Evolutionary conservation across 768 basidiomycete species (phyloP).

Genomic region (Lepiota brunneoincarnata): DNA sequence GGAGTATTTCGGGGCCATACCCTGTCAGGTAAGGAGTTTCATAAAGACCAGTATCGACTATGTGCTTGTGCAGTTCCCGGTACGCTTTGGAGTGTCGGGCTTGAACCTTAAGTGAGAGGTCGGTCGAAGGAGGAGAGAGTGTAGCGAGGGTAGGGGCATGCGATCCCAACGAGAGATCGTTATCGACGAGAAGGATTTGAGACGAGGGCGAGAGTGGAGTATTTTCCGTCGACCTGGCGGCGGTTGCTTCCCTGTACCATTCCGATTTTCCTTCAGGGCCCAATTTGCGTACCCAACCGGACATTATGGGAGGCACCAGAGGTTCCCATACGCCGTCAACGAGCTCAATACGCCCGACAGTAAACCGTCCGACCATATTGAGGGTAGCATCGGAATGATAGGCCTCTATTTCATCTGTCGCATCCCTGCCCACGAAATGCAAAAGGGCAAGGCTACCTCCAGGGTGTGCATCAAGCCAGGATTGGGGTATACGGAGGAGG

Average conservation of each 20-base stretch:
- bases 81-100: constrained; percentile 74
- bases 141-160: constrained; percentile 39
- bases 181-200: constrained; percentile 63
- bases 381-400: constrained; percentile 72
- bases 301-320: constrained; percentile 80
- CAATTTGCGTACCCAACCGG: constrained; percentile 70
- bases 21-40: constrained; percentile 79
- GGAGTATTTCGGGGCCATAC: constrained; percentile 85
- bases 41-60: constrained; percentile 83
- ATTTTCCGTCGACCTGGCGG: constrained; percentile 32
- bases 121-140: constrained; percentile 51
- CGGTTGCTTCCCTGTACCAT: constrained; percentile 66
- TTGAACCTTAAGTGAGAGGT: constrained; percentile 56
- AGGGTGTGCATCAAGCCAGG: constrained; percentile 87
- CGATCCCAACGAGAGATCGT: constrained; percentile 22
- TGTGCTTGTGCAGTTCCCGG: constrained; percentile 69
- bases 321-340: constrained; percentile 65
- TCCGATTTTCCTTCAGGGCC: constrained; percentile 33
- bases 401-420: constrained; percentile 91
- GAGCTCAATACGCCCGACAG: constrained; percentile 68
- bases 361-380: constrained; percentile 56
- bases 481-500: constrained; percentile 61
- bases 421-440: constrained; percentile 95
- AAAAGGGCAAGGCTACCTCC: constrained; percentile 87
- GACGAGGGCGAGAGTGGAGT: constrained; percentile 33